Evolutionary conservation across 1,139 yeast species (phyloP).

Genomic region (Debaryomyces robertsiae): DNA sequence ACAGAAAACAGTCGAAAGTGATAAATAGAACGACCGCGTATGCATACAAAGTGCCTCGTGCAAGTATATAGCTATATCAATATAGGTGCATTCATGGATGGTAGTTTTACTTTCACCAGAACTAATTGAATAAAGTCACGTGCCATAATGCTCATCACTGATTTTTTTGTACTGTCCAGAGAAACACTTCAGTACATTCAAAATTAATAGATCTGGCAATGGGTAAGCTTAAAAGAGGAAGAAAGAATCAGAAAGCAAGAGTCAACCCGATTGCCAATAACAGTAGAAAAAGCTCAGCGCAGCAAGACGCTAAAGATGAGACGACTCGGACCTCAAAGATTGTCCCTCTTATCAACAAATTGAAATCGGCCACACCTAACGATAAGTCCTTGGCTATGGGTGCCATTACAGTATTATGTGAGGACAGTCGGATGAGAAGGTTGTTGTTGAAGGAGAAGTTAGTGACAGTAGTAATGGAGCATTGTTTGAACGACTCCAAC

Average conservation of each 20-base stretch:
- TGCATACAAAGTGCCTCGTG: neutral
- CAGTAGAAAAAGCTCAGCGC: slow-evolving; percentile 19
- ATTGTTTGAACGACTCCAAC: slow-evolving; percentile 64
- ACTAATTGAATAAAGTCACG: no score
- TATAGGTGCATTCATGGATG: neutral
- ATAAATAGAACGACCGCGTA: neutral
- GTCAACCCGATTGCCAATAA: slow-evolving; percentile 47
- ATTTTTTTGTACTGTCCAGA: slow-evolving; percentile 1
- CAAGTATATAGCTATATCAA: slow-evolving; percentile 1
- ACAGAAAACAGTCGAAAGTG: slow-evolving; percentile 4
- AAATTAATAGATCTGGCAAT: slow-evolving; percentile 28
- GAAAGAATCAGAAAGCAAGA: slow-evolving; percentile 59
- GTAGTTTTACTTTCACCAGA: no score
- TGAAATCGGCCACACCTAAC: slow-evolving; percentile 63
- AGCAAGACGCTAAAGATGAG: slow-evolving; percentile 46
- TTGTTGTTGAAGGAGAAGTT: slow-evolving; percentile 70
- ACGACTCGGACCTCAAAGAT: slow-evolving; percentile 57
- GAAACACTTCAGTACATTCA: no score
- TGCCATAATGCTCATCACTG: slow-evolving; percentile 7
- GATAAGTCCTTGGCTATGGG: slow-evolving; percentile 80
- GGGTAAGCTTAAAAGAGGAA: slow-evolving; percentile 78
- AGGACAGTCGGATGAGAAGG: slow-evolving; percentile 64
- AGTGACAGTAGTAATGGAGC: slow-evolving; percentile 62
- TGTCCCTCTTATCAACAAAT: slow-evolving; percentile 65
- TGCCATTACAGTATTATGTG: slow-evolving; percentile 71